Evolutionary conservation across 1,284 basidiomycete genomes (phyloP), one percentile per base, ranked within the genome.

Genomic region (Microbotryomycetes sp.): DNA sequence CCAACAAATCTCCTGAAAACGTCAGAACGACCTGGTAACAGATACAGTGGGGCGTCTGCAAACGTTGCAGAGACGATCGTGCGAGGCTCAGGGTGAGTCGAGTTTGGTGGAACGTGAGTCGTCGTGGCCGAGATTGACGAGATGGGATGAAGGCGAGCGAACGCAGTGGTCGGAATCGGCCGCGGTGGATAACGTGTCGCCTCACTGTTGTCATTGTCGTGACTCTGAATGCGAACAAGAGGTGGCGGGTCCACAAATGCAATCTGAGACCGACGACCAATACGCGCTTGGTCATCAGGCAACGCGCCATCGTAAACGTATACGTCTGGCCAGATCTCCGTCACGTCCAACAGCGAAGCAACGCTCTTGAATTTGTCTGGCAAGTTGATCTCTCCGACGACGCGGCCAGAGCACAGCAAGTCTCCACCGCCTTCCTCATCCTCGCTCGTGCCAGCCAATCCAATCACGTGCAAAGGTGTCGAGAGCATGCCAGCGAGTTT

Each of bases 291-390:
- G 11, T 41, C 35, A 27, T 52, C 24, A 29, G 50, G 66, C 18
- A 68, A 21, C 7, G 63, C 61, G n/a, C 70, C 70, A 27, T 71
- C 70, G 59, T 70, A 71, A 15, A 71, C 66, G 27, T 67, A 52
- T n/a, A 71, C 68, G 48, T 71, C 70, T 1, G 70, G 70, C 61
- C 60, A 64, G 26, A 71, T 71, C 11, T 45, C 45, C 23, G 54
- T 62, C 11, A 69, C 64, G 41, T 71, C 63, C 52, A 70, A 62
- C 15, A 56, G 56, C 3, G 52, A 31, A 7, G 60, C 64, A 26
- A 71, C 48, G 24, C 26, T 26, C 35, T 62, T 50, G 30, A 67
- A 61, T n/a, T 49, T 53, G 6, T 59, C 45, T 21, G 70, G 70
- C 28, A 71, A 47, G 26, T 59, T 59, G 13, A 71, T 52, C 31